phyloP scores from a whole-genome alignment of 495 filamentous ascomycete species.

The Trichoderma parareesei region DNA sequence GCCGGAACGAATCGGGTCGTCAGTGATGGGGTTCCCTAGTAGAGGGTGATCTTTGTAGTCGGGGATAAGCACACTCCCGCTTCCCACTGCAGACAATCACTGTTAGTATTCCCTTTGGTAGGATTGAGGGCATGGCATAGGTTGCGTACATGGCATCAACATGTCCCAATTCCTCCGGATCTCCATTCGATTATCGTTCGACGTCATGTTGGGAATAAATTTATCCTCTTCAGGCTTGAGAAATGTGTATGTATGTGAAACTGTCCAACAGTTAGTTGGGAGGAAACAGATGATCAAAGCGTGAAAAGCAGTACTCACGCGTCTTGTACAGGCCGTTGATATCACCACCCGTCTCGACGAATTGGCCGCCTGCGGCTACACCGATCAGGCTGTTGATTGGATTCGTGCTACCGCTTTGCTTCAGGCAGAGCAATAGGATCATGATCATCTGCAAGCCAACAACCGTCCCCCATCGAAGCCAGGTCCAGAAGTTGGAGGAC shows the following conservation, averaged over 20 bases:
- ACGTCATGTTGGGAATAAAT: background rate
- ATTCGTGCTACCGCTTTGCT: background rate
- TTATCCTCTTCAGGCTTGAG: background rate
- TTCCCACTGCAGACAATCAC: background rate
- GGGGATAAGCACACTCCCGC: background rate
- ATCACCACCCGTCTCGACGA: background rate
- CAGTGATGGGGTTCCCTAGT: background rate
- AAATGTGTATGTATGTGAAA: background rate
- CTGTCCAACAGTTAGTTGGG: background rate
- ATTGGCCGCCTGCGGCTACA: background rate
- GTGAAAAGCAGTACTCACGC: background rate
- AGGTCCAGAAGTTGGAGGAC: background rate
- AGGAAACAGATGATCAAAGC: background rate
- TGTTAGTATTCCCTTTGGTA: background rate
- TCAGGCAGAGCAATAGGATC: background rate
- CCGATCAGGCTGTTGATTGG: background rate
- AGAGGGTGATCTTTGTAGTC: background rate
- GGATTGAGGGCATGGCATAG: background rate
- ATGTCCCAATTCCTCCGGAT: background rate
- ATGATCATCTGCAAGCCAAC: background rate
- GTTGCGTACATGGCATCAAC: background rate
- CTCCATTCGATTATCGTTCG: background rate
- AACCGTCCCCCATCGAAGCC: background rate
- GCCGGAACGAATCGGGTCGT: background rate
- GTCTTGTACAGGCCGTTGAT: background rate